Base-by-base conservation (phyloP, 2,329 filamentous ascomycete genomes). In the Purpureocillium lavendulum region DNA sequence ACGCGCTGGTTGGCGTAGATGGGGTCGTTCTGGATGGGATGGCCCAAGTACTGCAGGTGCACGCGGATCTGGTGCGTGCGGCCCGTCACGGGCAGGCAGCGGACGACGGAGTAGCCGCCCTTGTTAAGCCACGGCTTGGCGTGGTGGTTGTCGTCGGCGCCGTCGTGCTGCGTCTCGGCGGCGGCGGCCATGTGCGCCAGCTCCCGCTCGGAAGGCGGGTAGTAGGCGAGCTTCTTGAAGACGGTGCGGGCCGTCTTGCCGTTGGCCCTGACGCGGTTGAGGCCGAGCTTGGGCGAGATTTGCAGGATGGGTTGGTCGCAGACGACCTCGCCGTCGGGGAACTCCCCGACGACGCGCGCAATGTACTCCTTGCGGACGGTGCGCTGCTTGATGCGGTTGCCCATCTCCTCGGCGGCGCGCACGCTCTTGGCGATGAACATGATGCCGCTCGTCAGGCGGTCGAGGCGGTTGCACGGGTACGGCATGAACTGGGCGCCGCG, bases 401-500 rank as follows among this genome's bases (percentile, higher is more conserved):
- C 80, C 49, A 98, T 73, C 26, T 71, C 70, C 47, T 90, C 87
- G 1, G 92, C 90, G 0, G 85, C 86, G 53, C 80, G 77, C 30
- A 81, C 72, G 46, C 86, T 80, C 65, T 98, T 98, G 21, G 84
- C 92, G 51, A 98, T 81, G 60, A 98, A 98, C 90, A 98, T 97
- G 57, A 98, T 85, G 36, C 92, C 92, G 51, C 87, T 95, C 0
- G 92, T 98, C 52, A 98, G 67, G 38, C 92, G 74, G 58, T 98
- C 92, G 21, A 98, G 76, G n/a, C 92, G 74, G 55, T 98, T 95
- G 65, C 90, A 97, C 0, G 92, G 79, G 45, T 77, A 63, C 2
- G 77, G 73, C 38, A 71, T 58, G 57, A 77, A 81, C 21, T 63
- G 60, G 16, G 62, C 60, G 0, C 73, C 69, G 30, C 78, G 68